Base-by-base conservation (phyloP, 2,329 filamentous ascomycete species). In the Stemphylium lycopersici region DNA sequence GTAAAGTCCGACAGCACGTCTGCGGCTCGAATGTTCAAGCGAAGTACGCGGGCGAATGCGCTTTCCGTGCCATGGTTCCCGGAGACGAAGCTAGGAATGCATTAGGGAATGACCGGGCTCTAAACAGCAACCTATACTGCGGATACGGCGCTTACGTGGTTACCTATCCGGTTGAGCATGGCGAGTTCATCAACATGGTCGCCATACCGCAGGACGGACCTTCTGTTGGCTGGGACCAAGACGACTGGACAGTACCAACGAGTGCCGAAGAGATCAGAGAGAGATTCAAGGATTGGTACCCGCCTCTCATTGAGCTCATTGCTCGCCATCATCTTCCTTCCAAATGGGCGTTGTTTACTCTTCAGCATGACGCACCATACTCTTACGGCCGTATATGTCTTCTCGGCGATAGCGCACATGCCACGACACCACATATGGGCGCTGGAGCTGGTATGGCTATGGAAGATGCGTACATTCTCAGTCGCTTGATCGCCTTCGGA, bases 31-130 rank as follows among this genome's bases (percentile, higher is more conserved):
- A 76, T 10, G 71, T 79, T 0, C 63, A 78, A 44, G 76, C 84
- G 0, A 67, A 70, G 4, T 88, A 84, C 66, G 80, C 78, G 3
- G 73, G 80, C 41, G 83, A 86, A 59, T 83, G 82, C 67, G 86
- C 83, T 33, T 89, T 85, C 69, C 79, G 87, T 5, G 82, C 82
- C 0, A 73, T 89, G 5, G 77, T 87, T 3, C 84, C 85, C 0
- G 87, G 86, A 76, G 76, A 78, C 2, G 66, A 77, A 10, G 84
- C 83, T 0, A 70, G 75, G 5, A 62, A 70, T 5, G 75, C 75
- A 2, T 63, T 87, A 0, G 82, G 83, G 5, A 68, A 77, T 5
- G 74, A 82, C 39, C 70, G 81, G 31, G 78, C 81, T 0, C 59
- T 70, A 20, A 84, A 83, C 24, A 74, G 78, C 12, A 79, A 81